These are phyloP conservation scores for Chlamydomonas urium DNA, from an alignment of 139 green algal species.

Conservation along the genomic window DNA sequence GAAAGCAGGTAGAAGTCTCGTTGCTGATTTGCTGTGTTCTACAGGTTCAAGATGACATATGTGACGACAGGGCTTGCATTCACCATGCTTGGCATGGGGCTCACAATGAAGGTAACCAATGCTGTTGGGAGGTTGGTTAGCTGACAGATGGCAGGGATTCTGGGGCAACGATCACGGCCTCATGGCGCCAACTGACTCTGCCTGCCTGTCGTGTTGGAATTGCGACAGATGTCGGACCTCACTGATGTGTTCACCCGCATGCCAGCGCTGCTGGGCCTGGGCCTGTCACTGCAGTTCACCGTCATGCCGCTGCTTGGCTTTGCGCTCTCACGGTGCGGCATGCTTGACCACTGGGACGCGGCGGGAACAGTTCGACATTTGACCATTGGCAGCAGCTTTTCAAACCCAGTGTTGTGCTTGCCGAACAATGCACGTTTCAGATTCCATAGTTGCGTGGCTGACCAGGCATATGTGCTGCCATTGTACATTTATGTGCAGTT, in stretches of 20 bases:
- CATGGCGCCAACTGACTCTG: neutral
- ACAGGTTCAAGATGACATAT: slow-evolving; percentile 7
- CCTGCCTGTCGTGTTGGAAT: neutral
- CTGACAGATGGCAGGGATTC: neutral
- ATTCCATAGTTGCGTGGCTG: neutral
- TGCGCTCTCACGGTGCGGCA: slow-evolving; percentile 31
- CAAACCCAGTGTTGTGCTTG: no score
- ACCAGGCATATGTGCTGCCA: neutral
- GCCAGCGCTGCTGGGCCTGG: slow-evolving; percentile 52
- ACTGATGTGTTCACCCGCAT: slow-evolving; percentile 25
- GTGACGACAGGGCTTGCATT: slow-evolving; percentile 44
- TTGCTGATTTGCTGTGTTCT: slow-evolving; percentile 8
- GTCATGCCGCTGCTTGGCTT: slow-evolving; percentile 71
- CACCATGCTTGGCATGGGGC: slow-evolving; percentile 74
- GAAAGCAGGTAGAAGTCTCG: slow-evolving; percentile 4
- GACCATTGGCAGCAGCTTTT: no score
- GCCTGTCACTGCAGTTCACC: slow-evolving; percentile 67
- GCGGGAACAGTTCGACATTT: no score
- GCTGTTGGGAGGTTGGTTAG: neutral
- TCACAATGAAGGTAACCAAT: slow-evolving; percentile 48
- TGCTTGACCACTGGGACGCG: slow-evolving; percentile 11
- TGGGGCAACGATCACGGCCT: slow-evolving; percentile 1
- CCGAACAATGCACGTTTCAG: neutral
- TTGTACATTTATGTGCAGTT: slow-evolving; percentile 5
- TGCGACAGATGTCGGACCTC: slow-evolving; percentile 38